Conservation (phyloP, 768 basidiomycete genomes). For the Suillus weaverae region DNA sequence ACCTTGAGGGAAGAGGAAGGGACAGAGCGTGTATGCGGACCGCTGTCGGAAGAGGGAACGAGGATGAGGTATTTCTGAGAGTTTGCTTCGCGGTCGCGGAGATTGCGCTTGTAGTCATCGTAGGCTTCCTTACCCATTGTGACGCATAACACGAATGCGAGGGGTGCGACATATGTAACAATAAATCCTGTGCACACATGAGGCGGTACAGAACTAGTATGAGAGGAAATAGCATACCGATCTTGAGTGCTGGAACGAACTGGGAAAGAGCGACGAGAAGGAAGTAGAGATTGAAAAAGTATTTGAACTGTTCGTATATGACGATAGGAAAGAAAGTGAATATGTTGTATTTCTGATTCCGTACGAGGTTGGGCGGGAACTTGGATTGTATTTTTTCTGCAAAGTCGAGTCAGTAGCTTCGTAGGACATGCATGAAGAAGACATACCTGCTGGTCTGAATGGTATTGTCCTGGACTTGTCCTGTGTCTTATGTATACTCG, state of each 20-base stretch:
- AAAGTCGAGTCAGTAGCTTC: not conserved
- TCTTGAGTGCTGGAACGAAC: constrained; percentile 94
- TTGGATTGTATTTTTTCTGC: constrained; percentile 69
- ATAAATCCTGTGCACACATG: constrained; percentile 70
- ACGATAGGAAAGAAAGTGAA: constrained; percentile 97
- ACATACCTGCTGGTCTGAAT: constrained; percentile 68
- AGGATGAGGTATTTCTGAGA: constrained; percentile 87
- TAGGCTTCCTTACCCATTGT: constrained; percentile 99
- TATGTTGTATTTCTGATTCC: constrained; percentile 97
- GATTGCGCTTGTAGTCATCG: constrained; percentile 94
- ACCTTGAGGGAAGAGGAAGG: constrained; percentile 88
- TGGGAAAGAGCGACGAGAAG: constrained; percentile 95
- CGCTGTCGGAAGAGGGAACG: constrained; percentile 47
- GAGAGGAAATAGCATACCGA: constrained; percentile 53
- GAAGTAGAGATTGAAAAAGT: constrained; percentile 99
- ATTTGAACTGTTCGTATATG: constrained; percentile 99
- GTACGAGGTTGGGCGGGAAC: constrained; percentile 87
- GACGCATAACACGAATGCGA: constrained; percentile 91
- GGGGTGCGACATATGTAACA: constrained; percentile 91
- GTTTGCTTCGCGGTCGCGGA: constrained; percentile 92
- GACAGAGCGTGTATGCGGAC: constrained; percentile 66
- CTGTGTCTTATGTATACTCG: constrained; percentile 17
- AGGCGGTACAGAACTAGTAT: constrained; percentile 1
- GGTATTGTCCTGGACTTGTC: constrained; percentile 79
- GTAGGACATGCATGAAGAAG: not conserved